phyloP scores from a whole-genome alignment of 2,329 filamentous ascomycete species.

The Paecilomyces niveus region DNA sequence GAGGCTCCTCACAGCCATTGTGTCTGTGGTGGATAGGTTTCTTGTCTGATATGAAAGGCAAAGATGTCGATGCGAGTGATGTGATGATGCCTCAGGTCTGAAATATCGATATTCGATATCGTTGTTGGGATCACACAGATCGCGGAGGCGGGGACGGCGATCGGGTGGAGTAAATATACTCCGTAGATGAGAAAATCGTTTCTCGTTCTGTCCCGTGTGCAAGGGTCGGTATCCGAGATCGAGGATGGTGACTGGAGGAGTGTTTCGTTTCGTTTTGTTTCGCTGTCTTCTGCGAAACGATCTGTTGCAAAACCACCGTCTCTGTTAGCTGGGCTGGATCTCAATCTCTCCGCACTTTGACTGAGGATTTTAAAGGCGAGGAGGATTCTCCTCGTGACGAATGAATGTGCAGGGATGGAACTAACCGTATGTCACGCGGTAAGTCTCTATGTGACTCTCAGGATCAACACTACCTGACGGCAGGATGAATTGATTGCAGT shows the following conservation, averaged over 20 bases:
- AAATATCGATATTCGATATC: neutral
- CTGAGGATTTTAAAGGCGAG: neutral
- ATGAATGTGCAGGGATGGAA: neutral
- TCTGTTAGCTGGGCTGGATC: neutral
- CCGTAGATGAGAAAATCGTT: neutral
- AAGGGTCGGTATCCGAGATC: neutral
- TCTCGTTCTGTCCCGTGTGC: neutral
- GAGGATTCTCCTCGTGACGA: neutral
- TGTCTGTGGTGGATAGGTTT: neutral
- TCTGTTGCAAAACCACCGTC: neutral
- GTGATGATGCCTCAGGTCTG: neutral
- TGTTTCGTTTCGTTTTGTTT: neutral
- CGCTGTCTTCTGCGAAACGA: neutral
- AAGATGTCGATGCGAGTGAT: neutral
- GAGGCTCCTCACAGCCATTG: constrained; percentile 27
- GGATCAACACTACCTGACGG: no score
- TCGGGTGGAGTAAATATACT: neutral
- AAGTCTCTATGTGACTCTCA: no score
- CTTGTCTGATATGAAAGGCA: no score
- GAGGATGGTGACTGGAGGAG: neutral
- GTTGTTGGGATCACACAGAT: neutral
- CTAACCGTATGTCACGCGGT: no score
- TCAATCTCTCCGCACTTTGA: neutral
- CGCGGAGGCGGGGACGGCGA: neutral
- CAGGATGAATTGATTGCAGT: no score